phyloP scores from a whole-genome alignment of 345 rosid species.

The Populus davidiana region DNA sequence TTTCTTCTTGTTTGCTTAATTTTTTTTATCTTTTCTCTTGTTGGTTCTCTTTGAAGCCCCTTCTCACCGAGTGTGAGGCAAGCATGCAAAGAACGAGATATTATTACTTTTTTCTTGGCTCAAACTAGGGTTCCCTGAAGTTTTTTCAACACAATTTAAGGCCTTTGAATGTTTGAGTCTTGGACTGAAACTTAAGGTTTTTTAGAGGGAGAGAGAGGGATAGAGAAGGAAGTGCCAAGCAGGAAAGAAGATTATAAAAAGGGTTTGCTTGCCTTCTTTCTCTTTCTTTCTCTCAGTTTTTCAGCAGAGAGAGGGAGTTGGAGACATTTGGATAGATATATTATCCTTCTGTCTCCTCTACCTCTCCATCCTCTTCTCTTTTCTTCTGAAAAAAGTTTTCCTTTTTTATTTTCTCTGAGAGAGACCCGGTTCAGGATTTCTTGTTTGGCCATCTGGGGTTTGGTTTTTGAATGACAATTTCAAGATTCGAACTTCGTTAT shows the following conservation, averaged over 20 bases:
- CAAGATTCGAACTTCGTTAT: background rate
- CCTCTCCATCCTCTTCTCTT: slow-evolving; percentile 45
- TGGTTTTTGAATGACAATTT: background rate
- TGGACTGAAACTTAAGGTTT: background rate
- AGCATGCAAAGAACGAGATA: slow-evolving; percentile 15
- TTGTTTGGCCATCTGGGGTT: background rate
- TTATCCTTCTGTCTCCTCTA: slow-evolving; percentile 57
- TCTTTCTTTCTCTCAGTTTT: slow-evolving; percentile 48
- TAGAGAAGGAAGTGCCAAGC: slow-evolving; percentile 76
- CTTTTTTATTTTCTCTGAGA: background rate
- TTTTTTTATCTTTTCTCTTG: background rate
- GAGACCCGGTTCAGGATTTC: background rate
- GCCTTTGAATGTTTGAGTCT: background rate
- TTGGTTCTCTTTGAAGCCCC: background rate
- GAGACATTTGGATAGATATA: slow-evolving; percentile 52
- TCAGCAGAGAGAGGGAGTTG: slow-evolving; percentile 46
- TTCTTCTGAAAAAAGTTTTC: background rate
- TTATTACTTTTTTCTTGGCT: too few species aligned
- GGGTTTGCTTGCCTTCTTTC: slow-evolving; percentile 45
- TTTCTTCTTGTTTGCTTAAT: slow-evolving; percentile 4
- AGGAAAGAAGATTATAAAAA: background rate
- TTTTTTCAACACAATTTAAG: background rate
- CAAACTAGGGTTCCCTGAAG: slow-evolving; percentile 2
- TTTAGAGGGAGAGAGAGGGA: slow-evolving; percentile 41
- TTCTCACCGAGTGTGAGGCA: slow-evolving; percentile 1